Conservation (phyloP, 805 yeast species). For the Candida ovalis region DNA sequence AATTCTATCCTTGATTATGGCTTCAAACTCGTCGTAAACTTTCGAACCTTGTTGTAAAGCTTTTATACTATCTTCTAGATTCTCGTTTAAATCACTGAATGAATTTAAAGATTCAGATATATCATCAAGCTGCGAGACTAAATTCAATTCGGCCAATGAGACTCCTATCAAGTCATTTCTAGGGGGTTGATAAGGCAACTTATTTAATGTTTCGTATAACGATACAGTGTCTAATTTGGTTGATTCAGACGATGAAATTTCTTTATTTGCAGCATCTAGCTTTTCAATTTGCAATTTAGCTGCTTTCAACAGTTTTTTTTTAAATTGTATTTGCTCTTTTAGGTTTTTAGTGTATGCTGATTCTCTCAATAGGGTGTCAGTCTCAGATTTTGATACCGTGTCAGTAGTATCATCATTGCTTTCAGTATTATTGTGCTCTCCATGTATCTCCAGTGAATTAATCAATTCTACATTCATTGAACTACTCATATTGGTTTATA, state of each 20-base stretch:
- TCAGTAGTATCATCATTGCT: neutral
- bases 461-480: neutral
- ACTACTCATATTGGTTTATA: neutral
- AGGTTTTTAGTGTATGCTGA: conserved; percentile 18
- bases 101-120: conserved; percentile 4
- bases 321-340: conserved; percentile 21
- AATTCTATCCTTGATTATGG: conserved; percentile 8
- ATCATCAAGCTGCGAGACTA: conserved; percentile 11
- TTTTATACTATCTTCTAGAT: neutral
- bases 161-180: conserved; percentile 27
- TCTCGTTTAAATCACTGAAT: conserved; percentile 1
- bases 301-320: conserved; percentile 16
- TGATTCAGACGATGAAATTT: neutral
- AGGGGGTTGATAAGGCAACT: conserved; percentile 28
- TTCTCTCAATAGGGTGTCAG: conserved; percentile 4
- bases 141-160: conserved; percentile 21
- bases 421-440: neutral
- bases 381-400: neutral
- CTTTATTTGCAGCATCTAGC: conserved; percentile 1
- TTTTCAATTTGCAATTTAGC: conserved; percentile 17
- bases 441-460: neutral
- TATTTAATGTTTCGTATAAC: conserved; percentile 21
- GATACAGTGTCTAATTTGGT: conserved; percentile 15
- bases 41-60: conserved; percentile 6
- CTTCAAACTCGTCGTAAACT: conserved; percentile 4